Percentiles rank a stretch among this genome's conserved stretches.
These are phyloP conservation scores for Debaryomyces psychrophilus DNA, from an alignment of 1,139 yeast species.

Conservation along the genomic window DNA sequence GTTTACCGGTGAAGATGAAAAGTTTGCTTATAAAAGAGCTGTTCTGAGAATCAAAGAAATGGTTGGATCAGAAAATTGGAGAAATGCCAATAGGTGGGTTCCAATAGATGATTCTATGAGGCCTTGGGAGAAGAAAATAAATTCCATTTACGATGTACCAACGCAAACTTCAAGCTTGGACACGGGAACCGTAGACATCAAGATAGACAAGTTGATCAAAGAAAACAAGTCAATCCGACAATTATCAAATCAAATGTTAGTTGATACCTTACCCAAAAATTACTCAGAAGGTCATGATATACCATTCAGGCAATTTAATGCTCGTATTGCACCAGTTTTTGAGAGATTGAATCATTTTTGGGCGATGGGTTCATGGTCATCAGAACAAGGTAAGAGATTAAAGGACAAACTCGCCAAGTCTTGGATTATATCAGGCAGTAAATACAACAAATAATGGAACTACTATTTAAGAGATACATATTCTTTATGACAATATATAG, in stretches of 20 bases:
- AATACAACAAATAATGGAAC: slow-evolving; percentile 4
- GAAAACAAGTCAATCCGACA: slow-evolving; percentile 16
- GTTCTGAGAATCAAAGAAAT: slow-evolving; percentile 70
- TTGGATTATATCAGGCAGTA: slow-evolving; percentile 24
- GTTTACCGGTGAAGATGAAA: slow-evolving; percentile 79
- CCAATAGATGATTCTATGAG: slow-evolving; percentile 57
- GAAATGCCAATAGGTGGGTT: slow-evolving; percentile 51
- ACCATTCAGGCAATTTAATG: slow-evolving; percentile 34
- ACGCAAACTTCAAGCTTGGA: background rate
- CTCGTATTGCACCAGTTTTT: slow-evolving; percentile 50
- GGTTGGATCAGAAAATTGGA: slow-evolving; percentile 61
- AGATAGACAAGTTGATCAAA: slow-evolving; percentile 14
- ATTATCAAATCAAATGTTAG: slow-evolving; percentile 16
- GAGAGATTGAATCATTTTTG: slow-evolving; percentile 56
- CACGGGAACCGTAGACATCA: slow-evolving; percentile 7
- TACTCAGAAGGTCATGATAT: slow-evolving; percentile 25
- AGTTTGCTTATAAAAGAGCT: slow-evolving; percentile 73
- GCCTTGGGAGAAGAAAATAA: slow-evolving; percentile 56
- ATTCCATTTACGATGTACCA: background rate
- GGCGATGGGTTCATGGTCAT: slow-evolving; percentile 66
- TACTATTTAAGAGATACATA: background rate
- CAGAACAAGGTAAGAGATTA: slow-evolving; percentile 45
- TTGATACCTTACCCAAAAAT: slow-evolving; percentile 29
- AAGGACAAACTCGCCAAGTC: slow-evolving; percentile 55
- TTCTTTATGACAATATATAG: background rate